Evolutionary conservation across 768 basidiomycete genomes (phyloP), one percentile per base, ranked within the genome.

Genomic region (Mycena vitilis): DNA sequence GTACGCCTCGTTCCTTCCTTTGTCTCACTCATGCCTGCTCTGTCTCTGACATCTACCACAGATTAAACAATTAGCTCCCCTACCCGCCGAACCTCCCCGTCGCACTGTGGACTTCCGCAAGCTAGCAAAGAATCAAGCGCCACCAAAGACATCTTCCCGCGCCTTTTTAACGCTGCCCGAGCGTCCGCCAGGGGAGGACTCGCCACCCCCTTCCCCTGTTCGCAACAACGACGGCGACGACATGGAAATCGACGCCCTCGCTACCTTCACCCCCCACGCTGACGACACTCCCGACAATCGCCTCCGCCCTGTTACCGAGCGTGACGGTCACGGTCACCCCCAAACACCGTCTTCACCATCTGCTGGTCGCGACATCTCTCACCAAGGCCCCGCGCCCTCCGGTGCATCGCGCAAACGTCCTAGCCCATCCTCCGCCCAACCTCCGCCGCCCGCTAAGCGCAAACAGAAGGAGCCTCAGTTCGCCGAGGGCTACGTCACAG

Each of bases 381-480:
- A 15, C 11, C 23, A 23, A 30, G 51, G 7, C 20, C 6, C 47
- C 2, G 34, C 10, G 8, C 2, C 30, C 30, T 37, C 58, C 12
- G n/a, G 23, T 6, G 15, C 23, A 20, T 47, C 58, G 11, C 25
- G 51, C 11, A 47, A 60, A 37, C 20, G 20, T 12, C 47, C n/a
- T 10, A 45, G 38, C 11, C 34, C 9, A 30, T 40, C 37, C 15
- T 30, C 40, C 2, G 25, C 49, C 9, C 6, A 48, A 12, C 38
- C 60, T 9, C 22, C 60, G 25, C 48, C 48, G 40, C 49, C 37
- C 10, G 38, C 36, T 2, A 63, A 63, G 53, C 40, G 53, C n/a
- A 47, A n/a, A 16, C 30, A 30, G 10, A 34, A 55, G n/a, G 62
- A 56, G 20, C 34, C 62, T 15, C 40, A 47, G n/a, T 63, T 63